A percentile compares a stretch with the other conserved stretches of the same genome.
Conservation (phyloP, 768 basidiomycete species). For the Guyanaporus albipodus region DNA sequence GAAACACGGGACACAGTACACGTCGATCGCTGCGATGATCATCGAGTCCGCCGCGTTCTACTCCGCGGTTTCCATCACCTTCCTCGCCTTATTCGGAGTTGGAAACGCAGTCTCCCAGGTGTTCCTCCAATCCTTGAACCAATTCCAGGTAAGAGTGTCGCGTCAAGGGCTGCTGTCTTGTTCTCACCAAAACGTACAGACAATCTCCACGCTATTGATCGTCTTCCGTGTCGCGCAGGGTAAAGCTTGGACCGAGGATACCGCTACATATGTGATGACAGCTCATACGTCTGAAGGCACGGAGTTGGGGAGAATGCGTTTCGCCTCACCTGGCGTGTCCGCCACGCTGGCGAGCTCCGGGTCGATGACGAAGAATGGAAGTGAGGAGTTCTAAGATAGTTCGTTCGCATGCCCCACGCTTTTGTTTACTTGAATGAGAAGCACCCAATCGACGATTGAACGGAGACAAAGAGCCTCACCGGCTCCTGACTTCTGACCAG, state of each 20-base stretch:
- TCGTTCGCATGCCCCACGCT: background rate
- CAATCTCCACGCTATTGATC: conserved; percentile 1
- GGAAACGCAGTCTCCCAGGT: conserved; percentile 24
- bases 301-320: background rate
- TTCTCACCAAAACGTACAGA: background rate
- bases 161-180: no score
- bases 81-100: conserved; percentile 27
- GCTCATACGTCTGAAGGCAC: background rate
- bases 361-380: background rate
- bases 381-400: background rate
- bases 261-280: conserved; percentile 1
- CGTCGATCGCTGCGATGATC: conserved; percentile 32
- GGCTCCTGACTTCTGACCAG: no score
- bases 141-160: conserved; percentile 24
- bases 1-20: conserved; percentile 24
- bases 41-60: conserved; percentile 35
- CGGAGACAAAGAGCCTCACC: no score
- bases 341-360: background rate
- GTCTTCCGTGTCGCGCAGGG: conserved; percentile 4
- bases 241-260: conserved; percentile 4
- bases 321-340: background rate
- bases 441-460: no score
- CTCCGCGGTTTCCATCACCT: conserved; percentile 23
- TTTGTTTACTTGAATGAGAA: background rate
- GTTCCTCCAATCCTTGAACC: conserved; percentile 28